phyloP scores from a whole-genome alignment of 108 stramenopile genomes.

The Skeletonema potamos region DNA sequence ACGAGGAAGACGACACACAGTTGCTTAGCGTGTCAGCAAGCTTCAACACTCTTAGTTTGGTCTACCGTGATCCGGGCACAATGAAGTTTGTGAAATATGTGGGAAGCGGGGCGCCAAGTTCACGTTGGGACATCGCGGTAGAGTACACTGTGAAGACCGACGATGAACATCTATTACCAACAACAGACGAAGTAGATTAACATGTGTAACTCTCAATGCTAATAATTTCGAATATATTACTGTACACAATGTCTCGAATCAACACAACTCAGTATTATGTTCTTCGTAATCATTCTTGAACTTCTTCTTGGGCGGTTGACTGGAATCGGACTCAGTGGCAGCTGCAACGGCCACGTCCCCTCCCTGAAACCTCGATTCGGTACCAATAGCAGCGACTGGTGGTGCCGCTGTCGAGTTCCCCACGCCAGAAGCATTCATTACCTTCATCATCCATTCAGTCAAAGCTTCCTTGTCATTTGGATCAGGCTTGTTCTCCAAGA shows the following conservation, averaged over 20 bases:
- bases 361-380: neutral
- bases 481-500: slow-evolving; percentile 37
- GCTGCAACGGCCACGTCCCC: no score
- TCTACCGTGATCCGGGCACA: slow-evolving; percentile 90
- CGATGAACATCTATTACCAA: slow-evolving; percentile 11
- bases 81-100: slow-evolving; percentile 97
- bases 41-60: slow-evolving; percentile 91
- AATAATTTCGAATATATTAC: neutral
- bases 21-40: slow-evolving; percentile 92
- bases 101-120: slow-evolving; percentile 84
- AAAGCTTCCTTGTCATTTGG: slow-evolving; percentile 40
- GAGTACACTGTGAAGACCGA: slow-evolving; percentile 79
- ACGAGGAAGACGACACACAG: slow-evolving; percentile 91
- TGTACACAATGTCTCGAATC: neutral
- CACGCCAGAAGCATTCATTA: slow-evolving; percentile 27
- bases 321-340: neutral
- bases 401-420: neutral
- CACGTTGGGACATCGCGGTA: slow-evolving; percentile 89
- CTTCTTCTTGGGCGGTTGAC: slow-evolving; percentile 20
- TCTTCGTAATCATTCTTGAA: slow-evolving; percentile 3
- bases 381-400: neutral
- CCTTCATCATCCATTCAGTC: slow-evolving; percentile 43
- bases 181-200: neutral
- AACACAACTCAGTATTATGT: neutral
- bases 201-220: neutral